A percentile compares a stretch with the other conserved stretches of the same genome.
phyloP scores from a whole-genome alignment of 2,329 filamentous ascomycete species.

The Beauveria scarabaeidicola region DNA sequence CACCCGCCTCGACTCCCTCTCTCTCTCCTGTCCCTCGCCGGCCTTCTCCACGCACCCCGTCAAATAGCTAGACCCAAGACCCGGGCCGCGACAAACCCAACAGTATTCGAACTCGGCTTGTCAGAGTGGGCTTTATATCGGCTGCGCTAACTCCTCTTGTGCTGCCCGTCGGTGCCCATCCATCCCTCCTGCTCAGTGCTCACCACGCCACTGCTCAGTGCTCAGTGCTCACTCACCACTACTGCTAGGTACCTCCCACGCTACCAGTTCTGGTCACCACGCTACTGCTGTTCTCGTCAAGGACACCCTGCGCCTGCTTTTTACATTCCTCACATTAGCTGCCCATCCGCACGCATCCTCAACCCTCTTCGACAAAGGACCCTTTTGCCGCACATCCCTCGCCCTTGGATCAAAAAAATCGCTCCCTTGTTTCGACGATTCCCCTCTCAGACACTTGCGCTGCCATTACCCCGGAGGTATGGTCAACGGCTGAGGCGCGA shows the following conservation, averaged over 20 bases:
- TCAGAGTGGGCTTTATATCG: conserved; percentile 3
- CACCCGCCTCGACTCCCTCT: conserved; percentile 16
- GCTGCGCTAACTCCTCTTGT: conserved; percentile 1
- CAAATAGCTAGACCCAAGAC: background rate
- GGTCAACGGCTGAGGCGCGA: conserved; percentile 6
- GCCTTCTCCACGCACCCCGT: conserved; percentile 13
- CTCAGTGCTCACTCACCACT: background rate
- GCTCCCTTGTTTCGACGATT: background rate
- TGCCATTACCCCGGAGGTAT: conserved; percentile 3
- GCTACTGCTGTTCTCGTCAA: background rate
- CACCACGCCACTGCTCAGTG: background rate
- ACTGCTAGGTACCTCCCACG: background rate
- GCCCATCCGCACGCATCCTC: background rate
- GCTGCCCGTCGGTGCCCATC: background rate
- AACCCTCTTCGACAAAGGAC: too few relatives aligned
- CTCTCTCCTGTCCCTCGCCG: background rate
- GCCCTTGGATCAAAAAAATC: background rate
- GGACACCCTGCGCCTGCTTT: background rate
- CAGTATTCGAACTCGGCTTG: background rate
- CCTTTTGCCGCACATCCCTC: background rate
- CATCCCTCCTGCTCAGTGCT: background rate
- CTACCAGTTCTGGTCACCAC: background rate
- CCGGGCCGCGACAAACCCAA: conserved; percentile 2
- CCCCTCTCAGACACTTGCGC: conserved; percentile 2
- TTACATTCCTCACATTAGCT: conserved; percentile 2